These are phyloP conservation scores for Psilocybe sp. DNA, from an alignment of 768 basidiomycete genomes.

Conservation along the genomic window DNA sequence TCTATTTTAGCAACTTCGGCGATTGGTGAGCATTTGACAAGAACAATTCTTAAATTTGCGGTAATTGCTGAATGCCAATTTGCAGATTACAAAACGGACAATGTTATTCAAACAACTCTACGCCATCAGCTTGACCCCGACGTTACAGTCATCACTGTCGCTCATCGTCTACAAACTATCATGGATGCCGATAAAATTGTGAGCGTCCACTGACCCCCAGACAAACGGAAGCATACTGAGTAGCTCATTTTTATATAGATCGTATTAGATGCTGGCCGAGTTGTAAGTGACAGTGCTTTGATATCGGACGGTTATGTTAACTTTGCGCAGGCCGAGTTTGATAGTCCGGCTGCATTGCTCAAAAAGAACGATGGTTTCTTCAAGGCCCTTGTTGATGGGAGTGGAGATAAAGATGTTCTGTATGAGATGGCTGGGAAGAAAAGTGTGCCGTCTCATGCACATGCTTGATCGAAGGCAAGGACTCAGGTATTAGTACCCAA, in stretches of 20 bases:
- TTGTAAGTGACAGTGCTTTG: background rate
- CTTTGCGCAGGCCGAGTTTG: no score
- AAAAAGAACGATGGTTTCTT: no score
- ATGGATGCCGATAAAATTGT: slow-evolving; percentile 60
- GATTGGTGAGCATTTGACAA: slow-evolving; percentile 35
- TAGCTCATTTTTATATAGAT: background rate
- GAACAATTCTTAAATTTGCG: no score
- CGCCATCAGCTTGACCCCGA: slow-evolving; percentile 58
- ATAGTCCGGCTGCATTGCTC: no score
- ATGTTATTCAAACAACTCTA: slow-evolving; percentile 67
- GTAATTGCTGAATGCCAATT: slow-evolving; percentile 1
- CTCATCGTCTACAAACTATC: slow-evolving; percentile 65
- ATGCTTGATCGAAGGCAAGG: no score
- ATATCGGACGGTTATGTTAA: no score
- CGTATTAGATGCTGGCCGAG: slow-evolving; percentile 3
- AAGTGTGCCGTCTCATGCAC: no score
- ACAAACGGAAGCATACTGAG: no score
- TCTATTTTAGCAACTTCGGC: slow-evolving; percentile 37
- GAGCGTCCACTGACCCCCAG: slow-evolving; percentile 10
- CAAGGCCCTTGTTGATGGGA: no score
- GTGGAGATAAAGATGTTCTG: no score
- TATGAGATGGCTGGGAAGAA: no score
- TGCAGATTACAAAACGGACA: slow-evolving; percentile 56
- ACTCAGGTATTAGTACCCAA: no score
- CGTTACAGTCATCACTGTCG: slow-evolving; percentile 62